Evolutionary conservation across 2,329 filamentous ascomycete species (phyloP).

Genomic region (Microsporum canis): DNA sequence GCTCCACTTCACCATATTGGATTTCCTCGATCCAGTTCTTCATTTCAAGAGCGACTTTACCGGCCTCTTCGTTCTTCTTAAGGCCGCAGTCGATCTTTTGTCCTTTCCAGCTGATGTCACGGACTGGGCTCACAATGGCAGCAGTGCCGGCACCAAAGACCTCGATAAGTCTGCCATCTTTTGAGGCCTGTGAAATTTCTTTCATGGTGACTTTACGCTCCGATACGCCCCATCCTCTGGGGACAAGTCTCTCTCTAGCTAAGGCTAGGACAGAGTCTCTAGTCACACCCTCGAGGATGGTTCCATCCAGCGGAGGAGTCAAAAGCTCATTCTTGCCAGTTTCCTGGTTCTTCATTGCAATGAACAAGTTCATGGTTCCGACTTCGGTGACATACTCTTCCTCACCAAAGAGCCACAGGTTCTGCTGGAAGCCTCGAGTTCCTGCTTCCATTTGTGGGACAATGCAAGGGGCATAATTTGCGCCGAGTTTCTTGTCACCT

Average conservation of each 20-base stretch:
- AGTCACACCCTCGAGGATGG: conserved; percentile 90
- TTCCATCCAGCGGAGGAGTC: conserved; percentile 92
- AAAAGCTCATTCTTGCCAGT: conserved; percentile 85
- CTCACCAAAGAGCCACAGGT: conserved; percentile 92
- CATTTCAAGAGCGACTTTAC: conserved; percentile 73
- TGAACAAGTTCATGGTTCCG: conserved; percentile 98
- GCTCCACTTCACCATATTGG: conserved; percentile 87
- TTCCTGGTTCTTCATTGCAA: conserved; percentile 69
- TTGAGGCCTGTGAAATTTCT: conserved; percentile 67
- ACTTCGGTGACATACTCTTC: conserved; percentile 96
- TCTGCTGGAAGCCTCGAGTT: conserved; percentile 89
- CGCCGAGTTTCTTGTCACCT: conserved; percentile 95
- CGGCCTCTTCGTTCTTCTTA: conserved; percentile 69
- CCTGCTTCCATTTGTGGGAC: conserved; percentile 90
- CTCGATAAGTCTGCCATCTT: conserved; percentile 78
- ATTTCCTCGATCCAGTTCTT: conserved; percentile 94
- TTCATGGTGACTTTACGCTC: conserved; percentile 91
- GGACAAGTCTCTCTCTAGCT: conserved; percentile 68
- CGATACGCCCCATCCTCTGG: conserved; percentile 75
- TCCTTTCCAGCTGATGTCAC: conserved; percentile 81
- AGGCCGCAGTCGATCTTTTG: conserved; percentile 73
- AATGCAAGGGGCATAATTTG: conserved; percentile 98
- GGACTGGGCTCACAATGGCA: conserved; percentile 81
- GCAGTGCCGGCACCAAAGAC: conserved; percentile 91
- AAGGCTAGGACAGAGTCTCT: conserved; percentile 81